Percentiles rank a stretch among this genome's conserved stretches.
phyloP scores from a whole-genome alignment of 2,329 filamentous ascomycete genomes.

The Coniella lustricola region DNA sequence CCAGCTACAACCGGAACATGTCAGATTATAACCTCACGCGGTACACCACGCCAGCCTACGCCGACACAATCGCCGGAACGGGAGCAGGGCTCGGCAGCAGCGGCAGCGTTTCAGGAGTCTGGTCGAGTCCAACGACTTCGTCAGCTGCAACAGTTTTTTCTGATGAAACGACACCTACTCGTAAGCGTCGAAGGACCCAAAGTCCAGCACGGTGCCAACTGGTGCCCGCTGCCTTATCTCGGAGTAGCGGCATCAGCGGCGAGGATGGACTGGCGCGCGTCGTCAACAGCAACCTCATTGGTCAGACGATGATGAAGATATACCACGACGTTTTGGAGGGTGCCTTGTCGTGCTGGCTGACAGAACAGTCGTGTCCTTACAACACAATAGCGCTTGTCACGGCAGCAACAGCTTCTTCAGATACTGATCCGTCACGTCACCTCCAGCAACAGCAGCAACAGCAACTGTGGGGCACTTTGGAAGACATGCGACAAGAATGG shows the following conservation, averaged over 20 bases:
- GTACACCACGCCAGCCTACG: not conserved
- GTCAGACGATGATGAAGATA: constrained; percentile 37
- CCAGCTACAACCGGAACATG: not conserved
- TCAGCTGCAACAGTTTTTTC: not conserved
- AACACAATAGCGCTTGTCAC: constrained; percentile 15
- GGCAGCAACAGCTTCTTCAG: not conserved
- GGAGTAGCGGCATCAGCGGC: constrained; percentile 1
- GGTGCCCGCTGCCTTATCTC: not conserved
- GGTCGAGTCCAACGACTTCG: constrained; percentile 3
- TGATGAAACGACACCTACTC: not conserved
- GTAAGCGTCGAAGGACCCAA: constrained; percentile 9
- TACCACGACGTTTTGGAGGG: constrained; percentile 50
- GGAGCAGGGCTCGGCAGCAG: not conserved
- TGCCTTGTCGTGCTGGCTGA: constrained; percentile 46
- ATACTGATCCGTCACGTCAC: not conserved
- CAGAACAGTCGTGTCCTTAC: constrained; percentile 47
- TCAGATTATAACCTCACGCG: constrained; percentile 2
- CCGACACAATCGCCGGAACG: not conserved
- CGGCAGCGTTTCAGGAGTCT: not conserved
- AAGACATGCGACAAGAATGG: constrained; percentile 21
- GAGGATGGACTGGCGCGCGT: constrained; percentile 20
- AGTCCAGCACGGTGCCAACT: not conserved
- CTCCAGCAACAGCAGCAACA: constrained; percentile 7
- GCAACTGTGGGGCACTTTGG: constrained; percentile 4
- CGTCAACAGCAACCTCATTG: constrained; percentile 31